Base-by-base conservation (phyloP, 2,329 filamentous ascomycete genomes). In the Aspergillus alliaceus region DNA sequence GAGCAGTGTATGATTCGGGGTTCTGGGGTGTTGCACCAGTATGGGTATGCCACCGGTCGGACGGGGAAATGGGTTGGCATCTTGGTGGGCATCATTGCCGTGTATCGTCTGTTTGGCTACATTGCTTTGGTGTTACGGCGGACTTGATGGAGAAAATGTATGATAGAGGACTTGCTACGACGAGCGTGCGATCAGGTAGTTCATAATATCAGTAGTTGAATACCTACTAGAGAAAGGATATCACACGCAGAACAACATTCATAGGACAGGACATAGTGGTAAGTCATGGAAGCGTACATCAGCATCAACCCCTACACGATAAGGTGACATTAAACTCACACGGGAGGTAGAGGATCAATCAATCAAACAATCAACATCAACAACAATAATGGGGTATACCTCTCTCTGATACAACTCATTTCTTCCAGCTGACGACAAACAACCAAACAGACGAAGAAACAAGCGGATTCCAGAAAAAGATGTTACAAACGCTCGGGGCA, bases 61-160 rank as follows among this genome's bases (percentile, higher is more conserved):
- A 83, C 82, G 27, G 88, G 86, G 3, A 82, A 85, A 68, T 90
- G 90, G 80, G 84, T 91, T 20, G 91, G 90, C 0, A 93, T 93
- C 64, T 81, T 93, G 78, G 69, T 96, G 51, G 85, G 80, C 2
- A 96, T 96, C 62, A 87, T 91, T 64, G 77, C 84, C 14, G 91
- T 85, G 0, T 93, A 93, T 76, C 78, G 90, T 51, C 46, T 91
- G 5, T 79, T 91, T 5, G 87, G 86, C 1, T 90, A 86, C 85
- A 63, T 84, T 52, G 86, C 84, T 24, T 73, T 91, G 53, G 54
- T 58, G 40, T 9, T 64, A 22, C 48, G 57, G 46, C 60, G 46
- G 60, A 50, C 32, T 22, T 65, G 49, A 44, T n/a, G n/a, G n/a
- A n/a, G n/a, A n/a, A n/a, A n/a, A n/a, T n/a, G n/a, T n/a, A n/a